These are phyloP conservation scores for Themeda triandra DNA, from an alignment of 176 grass and related monocot genomes.

Conservation along the genomic window DNA sequence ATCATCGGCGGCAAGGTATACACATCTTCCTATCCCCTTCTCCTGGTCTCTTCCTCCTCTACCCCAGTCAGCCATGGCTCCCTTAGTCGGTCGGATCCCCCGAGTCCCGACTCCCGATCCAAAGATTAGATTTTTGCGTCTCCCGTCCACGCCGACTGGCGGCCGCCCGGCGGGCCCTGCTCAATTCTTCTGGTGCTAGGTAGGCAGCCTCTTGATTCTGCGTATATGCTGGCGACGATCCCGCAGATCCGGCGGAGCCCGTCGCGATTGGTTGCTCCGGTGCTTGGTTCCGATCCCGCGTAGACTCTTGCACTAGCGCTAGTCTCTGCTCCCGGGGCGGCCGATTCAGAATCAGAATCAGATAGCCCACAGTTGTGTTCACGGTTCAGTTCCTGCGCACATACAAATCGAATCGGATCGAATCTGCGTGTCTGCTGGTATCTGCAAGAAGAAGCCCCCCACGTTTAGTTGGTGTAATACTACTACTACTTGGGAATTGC, in stretches of 20 bases:
- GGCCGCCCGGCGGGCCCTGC: no score
- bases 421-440: background rate
- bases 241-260: constrained; percentile 11
- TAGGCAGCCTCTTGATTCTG: background rate
- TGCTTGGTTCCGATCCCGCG: background rate
- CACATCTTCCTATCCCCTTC: background rate
- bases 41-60: background rate
- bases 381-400: background rate
- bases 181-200: background rate
- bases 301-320: background rate
- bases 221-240: background rate
- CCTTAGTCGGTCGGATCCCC: background rate
- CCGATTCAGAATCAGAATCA: background rate
- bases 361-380: background rate
- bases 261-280: background rate
- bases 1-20: constrained; percentile 77
- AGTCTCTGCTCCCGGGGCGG: background rate
- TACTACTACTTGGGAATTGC: background rate
- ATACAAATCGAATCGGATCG: background rate
- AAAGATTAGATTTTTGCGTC: background rate
- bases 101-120: background rate
- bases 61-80: background rate
- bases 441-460: background rate
- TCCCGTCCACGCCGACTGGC: background rate
- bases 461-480: background rate